A percentile compares a stretch with the other conserved stretches of the same genome.
These are phyloP conservation scores for Tricholoma bakamatsutake DNA, from an alignment of 768 basidiomycete genomes.

Conservation along the genomic window DNA sequence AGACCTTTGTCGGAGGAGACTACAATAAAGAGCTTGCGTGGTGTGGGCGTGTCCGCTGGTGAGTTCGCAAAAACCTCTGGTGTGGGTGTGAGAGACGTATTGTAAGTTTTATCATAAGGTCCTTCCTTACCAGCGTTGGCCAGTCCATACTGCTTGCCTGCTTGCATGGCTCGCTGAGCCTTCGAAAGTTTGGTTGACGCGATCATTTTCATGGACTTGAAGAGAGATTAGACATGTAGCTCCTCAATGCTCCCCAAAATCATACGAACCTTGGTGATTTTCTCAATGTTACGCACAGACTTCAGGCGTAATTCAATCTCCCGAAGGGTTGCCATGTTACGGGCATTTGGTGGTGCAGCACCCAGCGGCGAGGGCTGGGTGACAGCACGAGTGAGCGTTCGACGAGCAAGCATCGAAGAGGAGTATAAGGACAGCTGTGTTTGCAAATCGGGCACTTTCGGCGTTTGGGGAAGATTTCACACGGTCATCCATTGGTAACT, in stretches of 20 bases:
- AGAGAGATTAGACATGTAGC: not conserved
- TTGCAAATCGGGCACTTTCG: constrained; percentile 37
- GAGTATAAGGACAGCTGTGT: constrained; percentile 17
- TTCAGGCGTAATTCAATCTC: constrained; percentile 96
- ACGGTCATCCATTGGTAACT: constrained; percentile 21
- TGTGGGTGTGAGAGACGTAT: constrained; percentile 2
- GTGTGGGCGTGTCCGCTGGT: constrained; percentile 57
- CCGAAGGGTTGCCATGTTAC: constrained; percentile 95
- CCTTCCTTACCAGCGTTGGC: constrained; percentile 78
- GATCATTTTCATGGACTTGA: constrained; percentile 98
- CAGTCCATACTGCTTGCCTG: constrained; percentile 87
- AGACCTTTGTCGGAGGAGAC: constrained; percentile 98
- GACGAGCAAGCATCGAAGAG: constrained; percentile 42
- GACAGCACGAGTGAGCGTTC: constrained; percentile 34
- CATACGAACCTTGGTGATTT: constrained; percentile 89
- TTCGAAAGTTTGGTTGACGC: constrained; percentile 95
- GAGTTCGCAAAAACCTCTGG: constrained; percentile 86
- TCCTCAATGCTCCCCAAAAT: constrained; percentile 6
- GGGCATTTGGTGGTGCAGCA: constrained; percentile 47
- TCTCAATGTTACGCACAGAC: constrained; percentile 97
- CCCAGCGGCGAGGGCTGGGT: constrained; percentile 29
- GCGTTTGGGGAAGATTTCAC: constrained; percentile 28
- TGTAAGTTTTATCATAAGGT: constrained; percentile 2
- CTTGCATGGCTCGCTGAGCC: constrained; percentile 89
- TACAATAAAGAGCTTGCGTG: constrained; percentile 87